A percentile compares a stretch with the other conserved stretches of the same genome.
phyloP scores from a whole-genome alignment of 768 basidiomycete species.

The Boletus vermiculosoides region DNA sequence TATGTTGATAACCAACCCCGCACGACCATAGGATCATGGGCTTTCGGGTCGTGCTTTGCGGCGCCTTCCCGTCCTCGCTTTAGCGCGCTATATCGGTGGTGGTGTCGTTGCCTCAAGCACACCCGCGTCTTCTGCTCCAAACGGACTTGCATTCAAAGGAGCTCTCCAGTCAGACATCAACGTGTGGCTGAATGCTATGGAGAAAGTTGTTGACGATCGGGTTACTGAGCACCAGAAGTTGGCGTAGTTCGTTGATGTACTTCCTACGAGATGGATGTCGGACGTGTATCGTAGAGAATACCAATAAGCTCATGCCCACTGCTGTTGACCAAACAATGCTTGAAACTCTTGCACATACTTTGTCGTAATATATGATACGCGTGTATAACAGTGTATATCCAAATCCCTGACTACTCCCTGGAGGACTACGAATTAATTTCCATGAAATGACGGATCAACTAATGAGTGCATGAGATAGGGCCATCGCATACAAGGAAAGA shows the following conservation, averaged over 20 bases:
- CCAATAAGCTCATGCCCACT: neutral
- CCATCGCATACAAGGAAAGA: neutral
- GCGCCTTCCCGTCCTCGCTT: slow-evolving; percentile 90
- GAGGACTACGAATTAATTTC: slow-evolving; percentile 6
- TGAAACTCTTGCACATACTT: neutral
- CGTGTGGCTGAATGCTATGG: slow-evolving; percentile 84
- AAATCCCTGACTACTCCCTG: neutral
- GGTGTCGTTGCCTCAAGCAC: slow-evolving; percentile 32
- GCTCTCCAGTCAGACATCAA: slow-evolving; percentile 43
- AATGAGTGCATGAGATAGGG: slow-evolving; percentile 1
- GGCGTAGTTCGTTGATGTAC: slow-evolving; percentile 16
- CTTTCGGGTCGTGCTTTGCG: slow-evolving; percentile 92
- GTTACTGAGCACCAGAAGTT: slow-evolving; percentile 52
- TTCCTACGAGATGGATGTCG: neutral
- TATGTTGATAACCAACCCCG: neutral
- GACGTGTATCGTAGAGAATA: neutral
- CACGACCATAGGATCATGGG: slow-evolving; percentile 51
- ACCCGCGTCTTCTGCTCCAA: slow-evolving; percentile 1
- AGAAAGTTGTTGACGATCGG: slow-evolving; percentile 64
- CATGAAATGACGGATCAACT: slow-evolving; percentile 28
- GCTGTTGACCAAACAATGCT: neutral
- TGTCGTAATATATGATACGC: neutral
- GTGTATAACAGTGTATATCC: slow-evolving; percentile 6
- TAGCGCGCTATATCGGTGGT: slow-evolving; percentile 75
- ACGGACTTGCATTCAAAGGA: slow-evolving; percentile 3